Conservation (phyloP, 805 yeast genomes). For the Pichia sporocuriosa region DNA sequence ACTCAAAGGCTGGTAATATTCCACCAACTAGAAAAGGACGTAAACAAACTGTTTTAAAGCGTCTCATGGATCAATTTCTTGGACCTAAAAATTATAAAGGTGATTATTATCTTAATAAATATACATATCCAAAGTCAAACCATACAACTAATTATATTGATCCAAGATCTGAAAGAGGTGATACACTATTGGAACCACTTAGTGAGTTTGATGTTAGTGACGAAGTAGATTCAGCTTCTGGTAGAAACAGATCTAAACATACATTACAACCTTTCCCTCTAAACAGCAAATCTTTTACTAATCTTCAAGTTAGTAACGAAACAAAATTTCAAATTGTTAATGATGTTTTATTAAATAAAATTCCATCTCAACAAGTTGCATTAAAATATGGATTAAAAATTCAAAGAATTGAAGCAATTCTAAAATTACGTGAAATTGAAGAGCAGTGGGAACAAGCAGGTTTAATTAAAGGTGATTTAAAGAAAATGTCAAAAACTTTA, state of each 20-base stretch:
- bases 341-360: conserved; percentile 41
- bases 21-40: conserved; percentile 29
- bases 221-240: conserved; percentile 16
- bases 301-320: conserved; percentile 48
- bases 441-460: conserved; percentile 50
- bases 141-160: conserved; percentile 69
- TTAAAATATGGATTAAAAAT: conserved; percentile 72
- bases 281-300: conserved; percentile 65
- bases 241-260: conserved; percentile 15
- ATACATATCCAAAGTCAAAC: conserved; percentile 57
- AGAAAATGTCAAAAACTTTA: conserved; percentile 53
- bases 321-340: conserved; percentile 55
- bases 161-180: conserved; percentile 44
- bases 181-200: conserved; percentile 19
- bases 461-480: conserved; percentile 47
- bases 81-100: conserved; percentile 85
- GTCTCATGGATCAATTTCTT: conserved; percentile 63
- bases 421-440: conserved; percentile 62
- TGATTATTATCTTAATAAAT: conserved; percentile 70
- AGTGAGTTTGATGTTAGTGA: conserved; percentile 13
- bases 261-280: conserved; percentile 75
- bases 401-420: conserved; percentile 84
- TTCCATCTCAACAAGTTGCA: conserved; percentile 67
- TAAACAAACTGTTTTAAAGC: conserved; percentile 48
- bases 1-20: conserved; percentile 39